A percentile compares a stretch with the other conserved stretches of the same genome.
Evolutionary conservation across 1,284 basidiomycete species (phyloP).

Genomic region (Ustilago cynodontis): DNA sequence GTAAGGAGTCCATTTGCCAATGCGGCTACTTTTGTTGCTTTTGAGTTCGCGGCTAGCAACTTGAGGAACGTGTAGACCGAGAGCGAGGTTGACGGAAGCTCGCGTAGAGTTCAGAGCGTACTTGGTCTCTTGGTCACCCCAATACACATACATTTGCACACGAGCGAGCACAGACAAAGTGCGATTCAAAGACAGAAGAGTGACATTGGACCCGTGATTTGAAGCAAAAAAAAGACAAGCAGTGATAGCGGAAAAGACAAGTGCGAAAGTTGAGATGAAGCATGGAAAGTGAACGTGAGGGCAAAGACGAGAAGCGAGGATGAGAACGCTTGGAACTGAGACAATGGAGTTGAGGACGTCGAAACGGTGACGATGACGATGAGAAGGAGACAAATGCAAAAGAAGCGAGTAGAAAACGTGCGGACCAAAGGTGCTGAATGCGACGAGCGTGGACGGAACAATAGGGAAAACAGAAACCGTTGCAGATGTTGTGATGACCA

Average conservation of each 20-base stretch:
- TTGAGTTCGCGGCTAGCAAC: conserved; percentile 57
- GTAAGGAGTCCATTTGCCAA: conserved; percentile 75
- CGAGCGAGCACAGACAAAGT: background rate
- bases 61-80: conserved; percentile 24
- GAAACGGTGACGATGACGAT: background rate
- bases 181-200: background rate
- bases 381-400: background rate
- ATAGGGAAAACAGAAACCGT: background rate
- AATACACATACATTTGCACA: background rate
- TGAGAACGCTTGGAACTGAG: no score
- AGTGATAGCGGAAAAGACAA: no score
- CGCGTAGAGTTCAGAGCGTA: background rate
- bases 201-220: background rate
- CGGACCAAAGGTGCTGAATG: background rate
- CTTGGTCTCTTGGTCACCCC: background rate
- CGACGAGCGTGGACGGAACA: conserved; percentile 2
- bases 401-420: no score
- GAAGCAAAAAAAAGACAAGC: background rate
- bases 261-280: background rate
- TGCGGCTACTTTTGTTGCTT: conserved; percentile 67
- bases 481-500: background rate
- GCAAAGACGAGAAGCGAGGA: no score
- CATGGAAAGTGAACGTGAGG: no score
- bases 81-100: background rate
- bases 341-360: no score